phyloP scores from a whole-genome alignment of 75 land plant species.

The Picea sitchensis region DNA sequence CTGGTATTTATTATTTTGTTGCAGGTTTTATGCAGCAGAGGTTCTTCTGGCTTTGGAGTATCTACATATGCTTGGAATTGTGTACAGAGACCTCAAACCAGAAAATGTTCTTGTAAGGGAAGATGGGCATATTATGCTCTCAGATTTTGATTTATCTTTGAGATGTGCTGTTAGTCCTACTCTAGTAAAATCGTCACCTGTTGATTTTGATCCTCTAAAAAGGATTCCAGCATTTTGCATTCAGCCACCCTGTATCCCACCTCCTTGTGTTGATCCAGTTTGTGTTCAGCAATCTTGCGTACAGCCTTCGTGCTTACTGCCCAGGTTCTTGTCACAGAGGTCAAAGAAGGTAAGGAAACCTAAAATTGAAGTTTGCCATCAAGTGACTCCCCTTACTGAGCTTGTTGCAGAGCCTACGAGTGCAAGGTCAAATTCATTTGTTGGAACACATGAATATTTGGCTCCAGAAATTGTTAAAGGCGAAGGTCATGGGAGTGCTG shows the following conservation, averaged over 20 bases:
- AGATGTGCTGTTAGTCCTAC: slow-evolving; percentile 63
- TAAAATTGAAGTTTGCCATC: slow-evolving; percentile 34
- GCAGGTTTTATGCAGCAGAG: slow-evolving; percentile 75
- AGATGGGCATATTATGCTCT: slow-evolving; percentile 70
- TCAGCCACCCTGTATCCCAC: slow-evolving; percentile 50
- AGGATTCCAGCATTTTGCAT: slow-evolving; percentile 32
- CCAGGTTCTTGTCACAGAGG: slow-evolving; percentile 33
- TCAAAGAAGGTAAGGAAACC: slow-evolving; percentile 40
- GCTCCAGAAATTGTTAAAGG: slow-evolving; percentile 89
- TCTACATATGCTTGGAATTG: slow-evolving; percentile 68
- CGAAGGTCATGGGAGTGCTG: slow-evolving; percentile 92
- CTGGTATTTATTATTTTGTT: background rate
- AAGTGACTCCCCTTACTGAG: slow-evolving; percentile 68
- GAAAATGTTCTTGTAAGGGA: slow-evolving; percentile 69
- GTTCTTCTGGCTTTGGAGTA: slow-evolving; percentile 62
- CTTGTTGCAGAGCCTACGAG: slow-evolving; percentile 88
- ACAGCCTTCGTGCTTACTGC: slow-evolving; percentile 38
- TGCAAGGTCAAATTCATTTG: slow-evolving; percentile 87
- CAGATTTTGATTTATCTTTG: slow-evolving; percentile 73
- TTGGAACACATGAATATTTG: slow-evolving; percentile 90
- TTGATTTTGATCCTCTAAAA: slow-evolving; percentile 16
- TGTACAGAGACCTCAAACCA: slow-evolving; percentile 69
- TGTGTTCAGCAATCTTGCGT: slow-evolving; percentile 50
- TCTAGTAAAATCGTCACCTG: slow-evolving; percentile 42
- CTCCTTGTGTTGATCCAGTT: slow-evolving; percentile 53